Percentiles rank a stretch among this genome's conserved stretches.
Evolutionary conservation across 768 basidiomycete genomes (phyloP).

Genomic region (Lactarius trivialis): DNA sequence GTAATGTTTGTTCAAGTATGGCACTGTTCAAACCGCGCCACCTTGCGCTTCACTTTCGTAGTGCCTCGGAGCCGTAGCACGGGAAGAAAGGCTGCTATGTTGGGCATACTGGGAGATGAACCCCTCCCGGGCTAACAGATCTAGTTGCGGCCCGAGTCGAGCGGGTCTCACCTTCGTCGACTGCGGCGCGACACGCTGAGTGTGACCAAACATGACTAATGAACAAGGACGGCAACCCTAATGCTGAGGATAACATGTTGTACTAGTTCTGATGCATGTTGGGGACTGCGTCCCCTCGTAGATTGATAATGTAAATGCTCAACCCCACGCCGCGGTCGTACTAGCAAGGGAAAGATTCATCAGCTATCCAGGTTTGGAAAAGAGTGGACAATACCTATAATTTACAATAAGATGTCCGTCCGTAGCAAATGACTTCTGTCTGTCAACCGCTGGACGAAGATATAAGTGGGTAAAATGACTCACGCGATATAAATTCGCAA

Average conservation of each 20-base stretch:
- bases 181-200: conserved; percentile 19
- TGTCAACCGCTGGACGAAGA: background rate
- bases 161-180: background rate
- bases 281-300: background rate
- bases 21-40: conserved; percentile 11
- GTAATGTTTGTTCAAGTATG: conserved; percentile 1
- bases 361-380: background rate
- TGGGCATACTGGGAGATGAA: conserved; percentile 21
- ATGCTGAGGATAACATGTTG: conserved; percentile 4
- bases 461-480: conserved; percentile 3
- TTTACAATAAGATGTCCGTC: conserved; percentile 63
- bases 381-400: conserved; percentile 40
- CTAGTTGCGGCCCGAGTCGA: conserved; percentile 16
- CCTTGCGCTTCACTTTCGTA: conserved; percentile 1
- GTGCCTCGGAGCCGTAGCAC: background rate
- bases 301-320: conserved; percentile 10
- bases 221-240: background rate
- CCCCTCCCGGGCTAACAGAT: conserved; percentile 18
- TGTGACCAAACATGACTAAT: background rate
- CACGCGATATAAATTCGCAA: conserved; percentile 64
- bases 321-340: conserved; percentile 58
- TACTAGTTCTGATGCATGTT: conserved; percentile 9
- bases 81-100: conserved; percentile 13
- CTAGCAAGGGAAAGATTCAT: conserved; percentile 27
- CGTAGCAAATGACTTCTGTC: conserved; percentile 48